Conservation (phyloP, 1,284 basidiomycete genomes). For the Ganoderma lucidum region DNA sequence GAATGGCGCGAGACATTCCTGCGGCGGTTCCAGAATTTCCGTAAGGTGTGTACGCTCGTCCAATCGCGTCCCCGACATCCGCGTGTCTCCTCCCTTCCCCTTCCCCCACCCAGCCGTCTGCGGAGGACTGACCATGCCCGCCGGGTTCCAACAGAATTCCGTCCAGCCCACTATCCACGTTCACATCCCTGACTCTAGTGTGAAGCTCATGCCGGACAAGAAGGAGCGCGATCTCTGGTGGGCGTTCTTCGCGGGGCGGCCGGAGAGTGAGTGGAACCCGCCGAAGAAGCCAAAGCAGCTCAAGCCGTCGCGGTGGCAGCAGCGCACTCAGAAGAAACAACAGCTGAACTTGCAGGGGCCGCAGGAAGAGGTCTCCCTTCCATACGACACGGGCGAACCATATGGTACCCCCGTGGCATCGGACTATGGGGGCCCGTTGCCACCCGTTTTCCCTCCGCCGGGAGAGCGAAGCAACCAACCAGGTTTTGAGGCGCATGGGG, state of each 20-base stretch:
- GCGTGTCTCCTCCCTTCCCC: too few species aligned
- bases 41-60: constrained; percentile 54
- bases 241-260: constrained; percentile 74
- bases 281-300: constrained; percentile 51
- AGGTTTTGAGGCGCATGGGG: neutral
- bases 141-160: constrained; percentile 57
- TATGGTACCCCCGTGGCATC: neutral
- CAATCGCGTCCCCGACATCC: neutral
- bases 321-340: constrained; percentile 36
- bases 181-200: constrained; percentile 37
- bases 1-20: constrained; percentile 70
- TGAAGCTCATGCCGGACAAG: constrained; percentile 66
- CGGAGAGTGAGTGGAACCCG: constrained; percentile 72
- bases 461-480: neutral
- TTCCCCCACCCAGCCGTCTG: neutral
- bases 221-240: constrained; percentile 80
- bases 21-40: constrained; percentile 67
- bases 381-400: constrained; percentile 30
- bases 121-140: neutral
- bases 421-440: too few species aligned
- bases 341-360: constrained; percentile 43
- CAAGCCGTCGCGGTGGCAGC: constrained; percentile 35
- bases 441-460: constrained; percentile 22
- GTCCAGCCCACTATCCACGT: constrained; percentile 66
- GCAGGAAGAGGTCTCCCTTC: constrained; percentile 23